Conservation (phyloP, 352 stramenopile species). For the Albugo candida region DNA sequence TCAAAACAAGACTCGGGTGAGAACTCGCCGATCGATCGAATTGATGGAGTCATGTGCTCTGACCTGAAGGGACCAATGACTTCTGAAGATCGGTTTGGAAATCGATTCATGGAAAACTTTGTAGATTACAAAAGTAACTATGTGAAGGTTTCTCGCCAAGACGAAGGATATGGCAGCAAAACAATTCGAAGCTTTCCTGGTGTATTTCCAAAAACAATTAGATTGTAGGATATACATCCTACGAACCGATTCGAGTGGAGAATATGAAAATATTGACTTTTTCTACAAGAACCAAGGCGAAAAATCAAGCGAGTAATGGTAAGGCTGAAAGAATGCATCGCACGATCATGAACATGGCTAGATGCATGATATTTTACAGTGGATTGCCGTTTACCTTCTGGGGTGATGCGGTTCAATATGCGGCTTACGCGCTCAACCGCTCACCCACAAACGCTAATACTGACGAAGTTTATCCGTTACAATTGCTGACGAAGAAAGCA, state of each 20-base stretch:
- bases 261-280: not conserved
- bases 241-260: not conserved
- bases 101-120: not conserved
- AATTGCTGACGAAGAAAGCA: not conserved
- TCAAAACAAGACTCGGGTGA: not conserved
- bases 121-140: not conserved
- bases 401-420: constrained; percentile 5
- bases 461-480: not conserved
- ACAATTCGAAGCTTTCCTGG: not conserved
- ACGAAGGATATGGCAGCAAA: not conserved
- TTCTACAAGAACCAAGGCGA: not conserved
- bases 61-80: not conserved
- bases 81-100: not conserved
- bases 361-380: constrained; percentile 1
- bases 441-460: constrained; percentile 1
- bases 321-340: not conserved
- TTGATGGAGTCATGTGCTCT: not conserved
- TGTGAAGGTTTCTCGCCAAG: not conserved
- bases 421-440: constrained; percentile 1
- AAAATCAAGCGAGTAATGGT: not conserved
- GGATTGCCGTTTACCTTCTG: constrained; percentile 3
- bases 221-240: not conserved
- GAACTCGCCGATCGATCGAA: not conserved
- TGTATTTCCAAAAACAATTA: not conserved
- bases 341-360: not conserved